Base-by-base conservation (phyloP, 495 filamentous ascomycete species). In the Podospora bellae-mahoneyi region DNA sequence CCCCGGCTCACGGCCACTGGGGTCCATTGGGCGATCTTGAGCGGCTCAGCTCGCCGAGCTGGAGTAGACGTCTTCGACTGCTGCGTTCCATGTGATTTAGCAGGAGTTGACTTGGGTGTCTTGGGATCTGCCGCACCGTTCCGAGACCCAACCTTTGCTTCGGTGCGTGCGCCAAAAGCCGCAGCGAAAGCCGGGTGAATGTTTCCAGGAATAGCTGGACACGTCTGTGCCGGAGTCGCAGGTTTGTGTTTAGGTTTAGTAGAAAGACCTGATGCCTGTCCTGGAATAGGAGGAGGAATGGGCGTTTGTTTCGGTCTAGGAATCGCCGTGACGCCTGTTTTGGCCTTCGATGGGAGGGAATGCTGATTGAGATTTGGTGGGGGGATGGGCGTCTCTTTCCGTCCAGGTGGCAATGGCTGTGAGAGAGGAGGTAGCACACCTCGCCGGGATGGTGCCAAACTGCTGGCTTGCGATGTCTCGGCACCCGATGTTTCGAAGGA, bases 401-500 rank as follows among this genome's bases (percentile, higher is more conserved):
- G 32, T 28, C 3, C 20, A 39, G 58, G 65, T 20, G 4, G 18
- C 2, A 19, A 4, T 0, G 15, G 26, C 15, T 28, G 10, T 19
- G 27, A 5, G 10, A 28, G 23, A 15, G 7, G 64, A 30, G n/a
- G 15, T 23, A 6, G 30, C 39, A 32, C 59, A 20, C 9, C 23
- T 62, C 56, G 39, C 20, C 10, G 20, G 34, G 55, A 19, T 15
- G 63, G 65, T 2, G 44, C 34, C 16, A 53, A 30, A 39, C 63
- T 73, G 26, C 30, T 62, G n/a, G 66, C 55, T 23, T 63, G 56
- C 7, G 64, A 68, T n/a, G 65, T 60, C 2, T 60, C 65, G 18
- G 4, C 26, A 7, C n/a, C 39, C 4, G 64, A 19, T 1, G 30
- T 10, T n/a, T 60, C 66, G 10, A 60, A 48, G 10, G 28, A 34